Conservation (phyloP, 192 early-diverging fungal species). For the Paraglomus brasilianum region DNA sequence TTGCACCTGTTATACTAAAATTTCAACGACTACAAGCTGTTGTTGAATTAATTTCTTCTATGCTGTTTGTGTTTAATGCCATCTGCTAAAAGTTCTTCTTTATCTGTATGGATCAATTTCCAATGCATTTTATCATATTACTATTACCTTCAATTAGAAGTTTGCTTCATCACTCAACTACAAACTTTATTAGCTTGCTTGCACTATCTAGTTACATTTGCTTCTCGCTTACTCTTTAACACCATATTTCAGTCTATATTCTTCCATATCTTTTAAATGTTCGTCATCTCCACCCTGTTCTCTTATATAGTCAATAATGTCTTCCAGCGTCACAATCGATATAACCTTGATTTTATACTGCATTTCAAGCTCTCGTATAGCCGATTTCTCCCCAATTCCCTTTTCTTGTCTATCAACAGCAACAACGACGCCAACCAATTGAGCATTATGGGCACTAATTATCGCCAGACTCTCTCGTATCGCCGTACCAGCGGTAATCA, state of each 20-base stretch:
- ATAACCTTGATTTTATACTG: slow-evolving; percentile 79
- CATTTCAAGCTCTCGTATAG: slow-evolving; percentile 90
- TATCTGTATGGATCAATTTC: too few relatives aligned
- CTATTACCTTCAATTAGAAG: too few relatives aligned
- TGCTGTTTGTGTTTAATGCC: too few relatives aligned
- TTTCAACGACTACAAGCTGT: too few relatives aligned
- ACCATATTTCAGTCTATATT: slow-evolving; percentile 83
- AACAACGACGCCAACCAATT: slow-evolving; percentile 82
- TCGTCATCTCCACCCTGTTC: slow-evolving; percentile 63
- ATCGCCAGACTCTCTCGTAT: slow-evolving; percentile 87
- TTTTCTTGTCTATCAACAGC: slow-evolving; percentile 93
- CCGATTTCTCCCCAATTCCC: slow-evolving; percentile 60
- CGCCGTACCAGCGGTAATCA: slow-evolving; percentile 99
- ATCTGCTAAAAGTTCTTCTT: too few relatives aligned
- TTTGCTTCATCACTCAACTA: too few relatives aligned
- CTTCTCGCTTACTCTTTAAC: slow-evolving; percentile 41
- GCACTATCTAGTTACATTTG: not conserved
- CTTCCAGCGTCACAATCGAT: slow-evolving; percentile 81
- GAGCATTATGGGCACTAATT: slow-evolving; percentile 70
- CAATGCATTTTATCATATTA: too few relatives aligned
- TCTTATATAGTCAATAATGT: slow-evolving; percentile 87
- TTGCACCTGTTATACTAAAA: too few relatives aligned
- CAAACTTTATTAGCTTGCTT: too few relatives aligned
- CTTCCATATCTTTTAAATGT: slow-evolving; percentile 68
- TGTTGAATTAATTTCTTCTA: too few relatives aligned